Percentiles rank a stretch among this genome's conserved stretches.
These are phyloP conservation scores for Lachnellula willkommii DNA, from an alignment of 2,329 filamentous ascomycete species.

Conservation along the genomic window DNA sequence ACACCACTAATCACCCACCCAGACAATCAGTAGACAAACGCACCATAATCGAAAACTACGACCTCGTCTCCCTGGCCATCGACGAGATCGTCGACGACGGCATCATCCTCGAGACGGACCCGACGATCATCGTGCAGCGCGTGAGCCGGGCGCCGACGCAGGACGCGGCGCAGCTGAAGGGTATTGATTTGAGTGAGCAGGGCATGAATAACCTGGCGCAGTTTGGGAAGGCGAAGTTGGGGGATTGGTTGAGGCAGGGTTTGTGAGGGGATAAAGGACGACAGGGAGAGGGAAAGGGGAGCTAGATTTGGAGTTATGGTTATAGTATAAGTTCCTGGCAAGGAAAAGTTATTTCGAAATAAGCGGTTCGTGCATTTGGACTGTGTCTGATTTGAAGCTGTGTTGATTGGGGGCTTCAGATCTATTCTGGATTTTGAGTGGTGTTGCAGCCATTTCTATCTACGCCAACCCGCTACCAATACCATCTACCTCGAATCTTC, in stretches of 20 bases:
- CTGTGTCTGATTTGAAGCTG: neutral
- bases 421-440: too few relatives aligned
- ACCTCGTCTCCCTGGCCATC: conserved; percentile 85
- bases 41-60: conserved; percentile 98
- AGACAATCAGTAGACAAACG: conserved; percentile 93
- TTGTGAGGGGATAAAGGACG: conserved; percentile 43
- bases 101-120: conserved; percentile 95
- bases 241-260: conserved; percentile 84
- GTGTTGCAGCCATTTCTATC: neutral
- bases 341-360: neutral
- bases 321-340: conserved; percentile 3
- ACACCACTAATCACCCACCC: neutral
- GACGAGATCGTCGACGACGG: conserved; percentile 95
- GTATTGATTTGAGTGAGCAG: conserved; percentile 92
- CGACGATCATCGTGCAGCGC: conserved; percentile 84
- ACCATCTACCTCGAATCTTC: neutral
- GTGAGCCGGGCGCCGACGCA: conserved; percentile 89
- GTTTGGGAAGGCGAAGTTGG: conserved; percentile 85
- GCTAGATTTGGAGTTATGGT: conserved; percentile 12
- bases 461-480: neutral
- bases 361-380: neutral
- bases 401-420: neutral
- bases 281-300: neutral
- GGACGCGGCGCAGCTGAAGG: conserved; percentile 82
- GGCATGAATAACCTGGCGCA: conserved; percentile 91